Percentiles rank a stretch among this genome's conserved stretches.
Evolutionary conservation across 108 stramenopile species (phyloP).

Genomic region (Nitzschia sp.): DNA sequence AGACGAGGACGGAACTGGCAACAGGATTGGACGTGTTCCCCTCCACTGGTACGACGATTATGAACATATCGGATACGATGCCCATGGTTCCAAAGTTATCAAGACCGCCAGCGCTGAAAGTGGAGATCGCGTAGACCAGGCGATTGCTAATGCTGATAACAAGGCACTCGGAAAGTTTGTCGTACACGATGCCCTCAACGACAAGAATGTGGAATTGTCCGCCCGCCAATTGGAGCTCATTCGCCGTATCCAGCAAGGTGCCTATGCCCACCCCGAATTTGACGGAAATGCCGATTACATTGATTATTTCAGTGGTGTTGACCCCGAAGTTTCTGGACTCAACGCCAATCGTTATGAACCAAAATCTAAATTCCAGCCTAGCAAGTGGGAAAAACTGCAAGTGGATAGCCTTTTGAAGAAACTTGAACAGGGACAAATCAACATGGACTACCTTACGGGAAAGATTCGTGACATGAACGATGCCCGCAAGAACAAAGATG

Average conservation of each 20-base stretch:
- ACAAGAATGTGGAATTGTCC: slow-evolving; percentile 82
- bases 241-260: slow-evolving; percentile 89
- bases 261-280: slow-evolving; percentile 95
- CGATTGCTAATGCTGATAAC: slow-evolving; percentile 75
- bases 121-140: slow-evolving; percentile 71
- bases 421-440: slow-evolving; percentile 87
- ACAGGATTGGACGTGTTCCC: slow-evolving; percentile 96
- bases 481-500: slow-evolving; percentile 45
- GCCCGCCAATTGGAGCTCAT: slow-evolving; percentile 91
- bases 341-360: slow-evolving; percentile 78
- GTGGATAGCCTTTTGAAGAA: slow-evolving; percentile 84
- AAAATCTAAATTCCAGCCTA: slow-evolving; percentile 78
- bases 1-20: slow-evolving; percentile 76
- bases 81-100: slow-evolving; percentile 81
- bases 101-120: slow-evolving; percentile 57
- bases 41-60: slow-evolving; percentile 98
- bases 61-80: slow-evolving; percentile 96
- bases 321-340: slow-evolving; percentile 74
- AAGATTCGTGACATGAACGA: slow-evolving; percentile 82
- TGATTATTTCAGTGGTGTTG: slow-evolving; percentile 89
- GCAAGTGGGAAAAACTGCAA: slow-evolving; percentile 86
- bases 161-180: slow-evolving; percentile 61
- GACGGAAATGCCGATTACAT: slow-evolving; percentile 92
- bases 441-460: slow-evolving; percentile 79
- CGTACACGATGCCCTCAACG: slow-evolving; percentile 95